These are phyloP conservation scores for Chlamydomonas sp. DNA, from an alignment of 139 green algal genomes.

Conservation along the genomic window DNA sequence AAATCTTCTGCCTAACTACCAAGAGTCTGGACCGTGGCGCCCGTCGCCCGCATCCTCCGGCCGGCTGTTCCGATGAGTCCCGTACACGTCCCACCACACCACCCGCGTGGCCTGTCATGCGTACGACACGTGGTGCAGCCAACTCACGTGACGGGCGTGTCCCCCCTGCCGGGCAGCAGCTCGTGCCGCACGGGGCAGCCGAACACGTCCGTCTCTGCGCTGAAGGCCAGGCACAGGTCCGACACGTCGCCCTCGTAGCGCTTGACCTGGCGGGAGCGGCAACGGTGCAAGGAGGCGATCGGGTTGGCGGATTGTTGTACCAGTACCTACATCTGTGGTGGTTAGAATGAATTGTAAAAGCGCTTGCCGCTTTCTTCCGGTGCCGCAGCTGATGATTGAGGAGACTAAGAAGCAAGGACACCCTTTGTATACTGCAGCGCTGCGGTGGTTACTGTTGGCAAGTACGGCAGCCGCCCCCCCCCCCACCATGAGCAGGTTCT, in stretches of 20 bases:
- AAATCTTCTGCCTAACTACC: not conserved
- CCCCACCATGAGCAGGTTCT: constrained; percentile 47
- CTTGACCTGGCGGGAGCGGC: constrained; percentile 63
- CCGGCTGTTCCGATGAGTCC: too few species aligned
- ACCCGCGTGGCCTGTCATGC: too few species aligned
- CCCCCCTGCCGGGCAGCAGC: constrained; percentile 71
- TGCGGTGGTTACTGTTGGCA: too few species aligned
- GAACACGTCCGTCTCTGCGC: constrained; percentile 51
- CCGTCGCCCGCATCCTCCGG: too few species aligned
- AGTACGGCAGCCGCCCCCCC: too few species aligned
- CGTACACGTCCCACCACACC: too few species aligned
- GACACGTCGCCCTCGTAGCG: constrained; percentile 70
- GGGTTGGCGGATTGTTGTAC: not conserved
- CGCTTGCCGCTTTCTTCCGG: too few species aligned
- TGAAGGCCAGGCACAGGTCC: constrained; percentile 85
- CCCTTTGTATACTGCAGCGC: too few species aligned
- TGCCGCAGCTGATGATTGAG: too few species aligned
- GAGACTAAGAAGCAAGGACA: too few species aligned
- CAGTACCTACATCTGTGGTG: not conserved
- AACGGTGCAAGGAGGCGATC: not conserved
- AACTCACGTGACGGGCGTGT: constrained; percentile 20
- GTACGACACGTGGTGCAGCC: too few species aligned
- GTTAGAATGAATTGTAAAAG: too few species aligned
- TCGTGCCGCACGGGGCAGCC: constrained; percentile 50
- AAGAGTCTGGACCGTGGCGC: not conserved